Evolutionary conservation across 2,329 filamentous ascomycete species (phyloP), one percentile per base, ranked within the genome.

Genomic region (Leptographium wingfieldii): DNA sequence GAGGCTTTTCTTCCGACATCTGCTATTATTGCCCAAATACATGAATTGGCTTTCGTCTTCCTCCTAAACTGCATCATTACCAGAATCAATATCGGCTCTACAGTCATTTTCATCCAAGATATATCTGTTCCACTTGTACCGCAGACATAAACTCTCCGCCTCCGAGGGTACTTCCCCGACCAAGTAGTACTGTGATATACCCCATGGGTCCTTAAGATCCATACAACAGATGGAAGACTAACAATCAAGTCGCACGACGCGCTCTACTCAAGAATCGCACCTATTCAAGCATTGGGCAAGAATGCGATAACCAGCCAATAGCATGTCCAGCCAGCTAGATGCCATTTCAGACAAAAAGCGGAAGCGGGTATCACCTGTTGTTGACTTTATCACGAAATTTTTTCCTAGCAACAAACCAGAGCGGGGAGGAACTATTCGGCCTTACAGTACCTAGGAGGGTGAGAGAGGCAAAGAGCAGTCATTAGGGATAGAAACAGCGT

Each of bases 331-430:
- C 16, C 35, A 56, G 27, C n/a, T 29, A 40, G 22, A 19, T 11
- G 12, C 5, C n/a, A 2, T 38, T 14, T 53, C 57, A 10, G 6
- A 19, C 51, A n/a, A 22, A 38, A 5, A 10, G 55, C 49, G 43
- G 40, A 61, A 58, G 27, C 56, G 59, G n/a, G 52, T 29, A 3
- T 56, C 59, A 12, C 64, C 48, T 14, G 35, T 67, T 2, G 53
- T 60, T 4, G 52, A 31, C 19, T 65, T 77, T 66, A 67, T 80
- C 57, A 74, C 68, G 60, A 76, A 68, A 58, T 70, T 81, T 2
- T 68, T 80, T 11, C 79, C 80, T 0, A 78, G 74, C 62, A 73
- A 75, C 60, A 76, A 74, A 7, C 72, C 76, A 1, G 80, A 82
- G 63, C 73, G 74, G 35, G 78, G 80, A 25, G 75, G 79, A 11